phyloP scores from a whole-genome alignment of 2,329 filamentous ascomycete genomes.

The Tothia fuscella region DNA sequence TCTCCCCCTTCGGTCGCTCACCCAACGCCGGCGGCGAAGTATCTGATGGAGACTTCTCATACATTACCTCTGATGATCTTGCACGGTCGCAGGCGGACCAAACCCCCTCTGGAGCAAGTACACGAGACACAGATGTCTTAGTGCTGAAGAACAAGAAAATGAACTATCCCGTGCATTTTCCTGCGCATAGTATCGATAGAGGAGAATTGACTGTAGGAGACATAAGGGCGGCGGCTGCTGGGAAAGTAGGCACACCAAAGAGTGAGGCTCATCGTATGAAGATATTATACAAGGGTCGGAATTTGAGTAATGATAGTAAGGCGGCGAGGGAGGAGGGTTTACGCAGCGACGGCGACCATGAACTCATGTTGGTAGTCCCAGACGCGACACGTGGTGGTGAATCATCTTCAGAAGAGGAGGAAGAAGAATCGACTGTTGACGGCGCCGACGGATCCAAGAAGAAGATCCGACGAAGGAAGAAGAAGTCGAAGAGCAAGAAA shows the following conservation, averaged over 20 bases:
- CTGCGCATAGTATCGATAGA: conserved; percentile 62
- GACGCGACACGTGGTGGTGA: conserved; percentile 24
- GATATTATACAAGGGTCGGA: conserved; percentile 61
- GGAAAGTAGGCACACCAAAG: conserved; percentile 50
- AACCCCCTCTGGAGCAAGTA: conserved; percentile 15
- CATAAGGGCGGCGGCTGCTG: conserved; percentile 53
- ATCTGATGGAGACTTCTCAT: conserved; percentile 66
- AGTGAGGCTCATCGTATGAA: conserved; percentile 45
- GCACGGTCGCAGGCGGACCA: conserved; percentile 27
- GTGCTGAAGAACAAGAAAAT: conserved; percentile 56
- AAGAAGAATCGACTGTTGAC: conserved; percentile 21
- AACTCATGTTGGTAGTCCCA: conserved; percentile 47
- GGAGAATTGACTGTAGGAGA: conserved; percentile 57
- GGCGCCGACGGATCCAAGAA: conserved; percentile 16
- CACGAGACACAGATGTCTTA: conserved; percentile 55
- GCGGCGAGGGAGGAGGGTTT: conserved; percentile 48
- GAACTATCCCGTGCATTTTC: conserved; percentile 59
- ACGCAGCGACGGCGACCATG: conserved; percentile 45
- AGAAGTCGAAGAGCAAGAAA: conserved; percentile 25
- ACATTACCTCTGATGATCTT: conserved; percentile 70
- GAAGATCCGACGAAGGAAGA: conserved; percentile 19
- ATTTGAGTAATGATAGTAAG: conserved; percentile 51
- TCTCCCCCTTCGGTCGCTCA: conserved; percentile 37
- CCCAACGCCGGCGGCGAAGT: conserved; percentile 40
- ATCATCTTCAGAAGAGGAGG: conserved; percentile 21